Evolutionary conservation across 1,284 basidiomycete genomes (phyloP), one percentile per base, ranked within the genome.

Genomic region (Rhodotorula sp.): DNA sequence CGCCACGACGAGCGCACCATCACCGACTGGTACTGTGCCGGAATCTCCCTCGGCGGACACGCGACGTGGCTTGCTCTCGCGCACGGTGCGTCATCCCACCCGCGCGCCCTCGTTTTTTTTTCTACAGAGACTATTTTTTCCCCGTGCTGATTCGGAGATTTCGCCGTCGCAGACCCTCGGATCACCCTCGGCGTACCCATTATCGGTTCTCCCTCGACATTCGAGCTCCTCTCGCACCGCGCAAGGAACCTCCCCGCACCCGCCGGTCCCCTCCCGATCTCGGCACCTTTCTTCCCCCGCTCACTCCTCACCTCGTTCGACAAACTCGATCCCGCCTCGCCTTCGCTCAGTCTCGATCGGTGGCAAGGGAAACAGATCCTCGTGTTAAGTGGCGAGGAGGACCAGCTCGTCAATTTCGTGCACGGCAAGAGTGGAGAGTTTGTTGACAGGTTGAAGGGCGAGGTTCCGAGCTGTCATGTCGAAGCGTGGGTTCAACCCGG

Each of bases 11-110:
- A 93, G 74, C 83, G 87, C 18, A 79, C 77, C 8, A 85, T 95
- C 54, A 83, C 82, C 6, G 84, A 87, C 69, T 95, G 88, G 87
- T 86, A 87, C 48, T 79, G 81, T 22, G 84, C 85, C 1, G 91
- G 91, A 0, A 84, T 89, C 73, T 89, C 88, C 72, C 84, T 93
- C 0, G 91, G 91, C 0, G 91, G 90, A 0, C 91, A 93, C 77
- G 84, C 89, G 0, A 83, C 87, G 0, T 93, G 91, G 91, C 84
- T 90, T 48, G 82, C 84, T 1, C 83, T 91, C 51, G 80, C 82
- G n/a, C 82, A 86, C 73, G 89, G 89, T 87, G 78, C 55, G 83
- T 26, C 10, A 10, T 10, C 37, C 37, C n/a, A n/a, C n/a, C n/a
- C n/a, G n/a, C n/a, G n/a, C n/a, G n/a, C n/a, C 6, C 37, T 37